A percentile compares a stretch with the other conserved stretches of the same genome.
Evolutionary conservation across 805 yeast species (phyloP).

Genomic region (Metschnikowia orientalis): DNA sequence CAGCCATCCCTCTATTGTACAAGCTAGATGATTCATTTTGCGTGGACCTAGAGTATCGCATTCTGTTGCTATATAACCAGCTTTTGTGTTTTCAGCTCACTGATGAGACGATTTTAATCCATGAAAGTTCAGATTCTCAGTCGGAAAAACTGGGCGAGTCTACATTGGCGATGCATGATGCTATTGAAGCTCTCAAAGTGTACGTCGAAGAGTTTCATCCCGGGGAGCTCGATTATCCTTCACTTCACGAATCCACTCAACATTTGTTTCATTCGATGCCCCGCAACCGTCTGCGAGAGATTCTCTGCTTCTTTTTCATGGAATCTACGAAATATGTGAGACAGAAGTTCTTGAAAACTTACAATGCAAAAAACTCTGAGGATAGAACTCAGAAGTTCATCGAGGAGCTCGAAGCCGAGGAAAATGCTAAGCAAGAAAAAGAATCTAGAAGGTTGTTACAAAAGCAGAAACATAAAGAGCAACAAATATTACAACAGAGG

Average conservation of each 20-base stretch:
- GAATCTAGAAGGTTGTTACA: slow-evolving; percentile 62
- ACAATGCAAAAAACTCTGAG: slow-evolving; percentile 75
- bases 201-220: not conserved
- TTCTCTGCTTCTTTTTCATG: slow-evolving; percentile 72
- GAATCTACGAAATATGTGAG: slow-evolving; percentile 77
- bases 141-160: no score
- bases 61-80: no score
- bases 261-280: no score
- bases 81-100: no score
- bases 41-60: no score
- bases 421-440: slow-evolving; percentile 56
- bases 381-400: slow-evolving; percentile 60
- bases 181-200: no score
- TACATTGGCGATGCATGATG: no score
- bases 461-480: slow-evolving; percentile 67
- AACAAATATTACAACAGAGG: slow-evolving; percentile 56
- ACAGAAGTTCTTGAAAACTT: slow-evolving; percentile 67
- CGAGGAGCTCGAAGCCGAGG: slow-evolving; percentile 69
- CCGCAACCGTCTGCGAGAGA: slow-evolving; percentile 58
- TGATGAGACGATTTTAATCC: no score
- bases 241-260: no score
- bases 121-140: no score
- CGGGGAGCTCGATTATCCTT: not conserved
- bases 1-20: no score
- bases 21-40: no score